A percentile compares a stretch with the other conserved stretches of the same genome.
Evolutionary conservation across 1,284 basidiomycete genomes (phyloP).

Genomic region (Boletus sp.): DNA sequence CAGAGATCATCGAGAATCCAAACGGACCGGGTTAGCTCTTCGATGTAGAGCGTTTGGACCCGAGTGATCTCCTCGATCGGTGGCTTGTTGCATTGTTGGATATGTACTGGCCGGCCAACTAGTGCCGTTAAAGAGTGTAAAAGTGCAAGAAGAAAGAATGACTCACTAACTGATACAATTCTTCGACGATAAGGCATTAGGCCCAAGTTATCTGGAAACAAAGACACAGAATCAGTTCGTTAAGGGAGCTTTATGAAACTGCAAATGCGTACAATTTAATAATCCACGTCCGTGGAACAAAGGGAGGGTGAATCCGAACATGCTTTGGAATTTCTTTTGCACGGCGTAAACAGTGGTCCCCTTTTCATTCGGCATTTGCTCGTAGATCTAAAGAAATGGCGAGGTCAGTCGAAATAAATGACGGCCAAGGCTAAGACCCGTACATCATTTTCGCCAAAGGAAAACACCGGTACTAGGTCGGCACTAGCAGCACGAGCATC

Average conservation of each 20-base stretch:
- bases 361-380: constrained; percentile 92
- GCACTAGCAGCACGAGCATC: constrained; percentile 47
- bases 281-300: constrained; percentile 89
- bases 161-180: constrained; percentile 92
- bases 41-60: constrained; percentile 86
- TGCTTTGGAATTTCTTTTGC: constrained; percentile 85
- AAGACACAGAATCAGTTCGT: too few species aligned
- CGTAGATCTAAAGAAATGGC: constrained; percentile 66
- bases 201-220: constrained; percentile 76
- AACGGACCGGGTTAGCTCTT: constrained; percentile 79
- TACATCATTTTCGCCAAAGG: constrained; percentile 97
- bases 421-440: constrained; percentile 29
- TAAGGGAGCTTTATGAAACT: too few species aligned
- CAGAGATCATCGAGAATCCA: not conserved
- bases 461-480: constrained; percentile 91
- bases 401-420: not conserved
- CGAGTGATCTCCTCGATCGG: constrained; percentile 75
- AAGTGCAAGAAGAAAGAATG: not conserved
- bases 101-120: constrained; percentile 89
- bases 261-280: constrained; percentile 70
- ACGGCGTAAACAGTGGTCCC: constrained; percentile 85
- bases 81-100: constrained; percentile 76
- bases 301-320: constrained; percentile 97
- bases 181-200: constrained; percentile 91
- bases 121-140: not conserved